phyloP scores from a whole-genome alignment of 2,329 filamentous ascomycete species.

The Chrysoporthe austroafricana region DNA sequence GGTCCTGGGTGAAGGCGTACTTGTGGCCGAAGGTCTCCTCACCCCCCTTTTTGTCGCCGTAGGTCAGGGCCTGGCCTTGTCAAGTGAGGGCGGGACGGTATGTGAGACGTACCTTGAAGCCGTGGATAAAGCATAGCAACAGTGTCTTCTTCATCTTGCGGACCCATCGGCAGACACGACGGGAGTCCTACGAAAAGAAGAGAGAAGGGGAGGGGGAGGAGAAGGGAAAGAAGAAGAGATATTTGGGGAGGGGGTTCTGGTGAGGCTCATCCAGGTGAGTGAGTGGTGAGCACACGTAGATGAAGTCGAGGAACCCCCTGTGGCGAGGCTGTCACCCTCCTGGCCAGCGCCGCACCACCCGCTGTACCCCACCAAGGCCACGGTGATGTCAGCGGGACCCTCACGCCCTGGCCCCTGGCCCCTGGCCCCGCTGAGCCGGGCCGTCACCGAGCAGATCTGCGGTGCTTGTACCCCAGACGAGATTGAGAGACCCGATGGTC shows the following conservation, averaged over 20 bases:
- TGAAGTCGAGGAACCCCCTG: background rate
- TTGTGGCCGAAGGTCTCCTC: constrained; percentile 74
- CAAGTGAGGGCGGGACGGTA: background rate
- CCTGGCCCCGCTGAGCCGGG: too few relatives aligned
- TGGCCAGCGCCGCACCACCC: background rate
- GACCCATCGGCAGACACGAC: constrained; percentile 35
- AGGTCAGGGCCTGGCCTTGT: background rate
- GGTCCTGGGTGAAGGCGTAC: constrained; percentile 71
- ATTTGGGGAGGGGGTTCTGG: background rate
- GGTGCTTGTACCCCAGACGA: background rate
- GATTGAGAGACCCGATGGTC: background rate
- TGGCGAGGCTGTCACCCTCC: background rate
- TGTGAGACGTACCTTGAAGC: constrained; percentile 70
- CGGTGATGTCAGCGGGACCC: constrained; percentile 22
- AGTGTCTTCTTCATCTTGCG: constrained; percentile 75
- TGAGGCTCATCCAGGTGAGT: background rate
- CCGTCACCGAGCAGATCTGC: too few relatives aligned
- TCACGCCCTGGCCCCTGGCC: background rate
- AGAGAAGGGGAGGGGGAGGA: background rate
- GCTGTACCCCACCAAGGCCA: background rate
- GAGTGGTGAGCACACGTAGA: background rate
- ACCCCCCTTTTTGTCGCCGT: constrained; percentile 59
- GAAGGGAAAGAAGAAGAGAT: background rate
- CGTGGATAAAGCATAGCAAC: constrained; percentile 82
- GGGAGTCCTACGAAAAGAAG: background rate